Evolutionary conservation across 805 yeast species (phyloP), one percentile per base, ranked within the genome.

Genomic region (Yamadazyma nakazawae): DNA sequence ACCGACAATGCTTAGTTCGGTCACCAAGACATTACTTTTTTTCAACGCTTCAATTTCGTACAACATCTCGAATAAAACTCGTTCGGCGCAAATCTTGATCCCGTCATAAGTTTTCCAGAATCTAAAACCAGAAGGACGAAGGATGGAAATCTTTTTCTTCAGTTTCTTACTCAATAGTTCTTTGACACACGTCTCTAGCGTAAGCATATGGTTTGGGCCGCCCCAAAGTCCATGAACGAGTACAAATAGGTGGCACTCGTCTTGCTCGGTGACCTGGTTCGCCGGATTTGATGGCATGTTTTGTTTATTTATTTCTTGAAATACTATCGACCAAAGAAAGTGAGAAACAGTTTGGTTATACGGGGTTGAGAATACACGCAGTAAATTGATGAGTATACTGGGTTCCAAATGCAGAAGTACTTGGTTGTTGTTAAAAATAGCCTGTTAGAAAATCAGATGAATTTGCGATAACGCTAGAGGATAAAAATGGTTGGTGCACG

Each of bases 1-100:
- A 0, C 98, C 97, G 2, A 88, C 75, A 36, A 92, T 71, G 50
- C 95, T 86, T 42, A 92, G 77, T 54, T 81, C 78, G n/a, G 73
- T 70, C 10, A 88, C 88, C 18, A 55, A 57, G 21, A 47, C 54
- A 35, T 57, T 53, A 38, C 60, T 59, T 42, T 57, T 54, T 49
- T 63, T 65, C 43, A 72, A 58, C 0, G 68, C 59, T 48, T 70
- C 76, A 32, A 71, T 66, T 51, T 70, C 75, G 42, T 66, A 69
- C 26, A 70, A 60, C 42, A 72, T 57, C 42, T 72, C 76, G 11
- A 62, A 54, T 10, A 68, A 57, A 9, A 69, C 66, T 45, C 64
- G 59, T 49, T 61, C 59, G 19, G 72, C 63, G 47, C 71, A 70
- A 16, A 66, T 47, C 38, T 60, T 57, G 24, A 71, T 52, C 10